Base-by-base conservation (phyloP, 306 rosid genomes). In the Castanea crenata region DNA sequence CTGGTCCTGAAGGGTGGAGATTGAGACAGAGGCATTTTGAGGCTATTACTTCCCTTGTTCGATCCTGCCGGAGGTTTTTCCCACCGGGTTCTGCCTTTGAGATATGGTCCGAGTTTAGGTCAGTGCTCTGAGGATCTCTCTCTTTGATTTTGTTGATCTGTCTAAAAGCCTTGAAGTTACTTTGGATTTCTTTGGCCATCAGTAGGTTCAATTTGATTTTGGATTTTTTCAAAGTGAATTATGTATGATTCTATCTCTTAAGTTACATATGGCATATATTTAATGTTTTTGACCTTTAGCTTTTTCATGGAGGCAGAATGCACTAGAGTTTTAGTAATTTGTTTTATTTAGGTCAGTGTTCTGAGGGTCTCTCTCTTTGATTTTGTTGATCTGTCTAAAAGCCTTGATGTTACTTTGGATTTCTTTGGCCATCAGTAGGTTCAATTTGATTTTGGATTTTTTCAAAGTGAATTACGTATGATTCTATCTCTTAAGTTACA, bases 1-100 rank as follows among this genome's bases (percentile, higher is more conserved):
- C 99, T 64, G 99, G 99, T 68, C 99, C 99, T 51, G 99, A 95
- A 86, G 99, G 99, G 15, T 95, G 99, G 99, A 93, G 98, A 85
- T 71, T 95, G 77, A 91, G 93, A 78, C 99, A 95, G 58, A 88
- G 97, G 0, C 99, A 95, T 86, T 95, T 93, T 76, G 99, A 83
- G 87, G 74, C 94, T 49, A 93, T 90, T 71, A 95, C 98, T 71
- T 91, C 97, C 78, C 99, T 95, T 88, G 99, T 93, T 77, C 92
- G 92, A 75, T 93, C 97, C 69, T 93, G 99, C 80, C 91, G 99
- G 71, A 91, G 94, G 89, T 95, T 95, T 81, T 95, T 91, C 89
- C 98, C 92, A 19, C 81, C 85, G 52, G 98, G 94, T 81, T 91
- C 99, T 88, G 98, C 99, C 82, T 79, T 64, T 83, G 99, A 91